These are phyloP conservation scores for Sporothrix humicola DNA, from an alignment of 2,329 filamentous ascomycete species.

Conservation along the genomic window DNA sequence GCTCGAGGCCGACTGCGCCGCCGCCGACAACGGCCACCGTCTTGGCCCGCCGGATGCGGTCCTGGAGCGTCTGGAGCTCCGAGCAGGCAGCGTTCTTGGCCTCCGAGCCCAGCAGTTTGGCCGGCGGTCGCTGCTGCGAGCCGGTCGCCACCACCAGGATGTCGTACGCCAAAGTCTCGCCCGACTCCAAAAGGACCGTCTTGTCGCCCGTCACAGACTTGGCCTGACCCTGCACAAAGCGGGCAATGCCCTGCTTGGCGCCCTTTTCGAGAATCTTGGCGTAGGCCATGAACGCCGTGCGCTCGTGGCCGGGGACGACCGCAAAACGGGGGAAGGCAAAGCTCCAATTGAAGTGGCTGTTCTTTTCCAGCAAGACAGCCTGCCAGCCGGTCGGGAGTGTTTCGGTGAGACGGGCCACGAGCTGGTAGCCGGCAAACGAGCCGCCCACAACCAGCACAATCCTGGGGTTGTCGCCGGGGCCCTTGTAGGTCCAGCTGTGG, in stretches of 20 bases:
- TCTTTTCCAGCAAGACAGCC: conserved; percentile 63
- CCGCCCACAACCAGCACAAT: conserved; percentile 64
- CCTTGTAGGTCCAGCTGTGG: conserved; percentile 35
- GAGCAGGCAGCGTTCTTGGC: conserved; percentile 52
- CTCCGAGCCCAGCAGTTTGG: conserved; percentile 54
- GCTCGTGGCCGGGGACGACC: conserved; percentile 61
- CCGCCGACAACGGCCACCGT: conserved; percentile 61
- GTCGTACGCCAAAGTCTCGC: conserved; percentile 56
- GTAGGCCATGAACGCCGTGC: conserved; percentile 67
- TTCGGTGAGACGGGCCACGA: conserved; percentile 55
- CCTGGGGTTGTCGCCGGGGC: conserved; percentile 39
- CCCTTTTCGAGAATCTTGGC: conserved; percentile 48
- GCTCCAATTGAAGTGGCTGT: conserved; percentile 65
- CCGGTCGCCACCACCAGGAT: conserved; percentile 65
- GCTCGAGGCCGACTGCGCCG: conserved; percentile 66
- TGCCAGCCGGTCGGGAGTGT: conserved; percentile 57
- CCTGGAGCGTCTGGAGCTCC: conserved; percentile 55
- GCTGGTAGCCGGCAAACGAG: conserved; percentile 62
- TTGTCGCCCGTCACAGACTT: not conserved
- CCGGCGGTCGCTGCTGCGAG: conserved; percentile 52
- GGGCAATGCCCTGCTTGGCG: conserved; percentile 44
- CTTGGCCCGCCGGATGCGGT: conserved; percentile 50
- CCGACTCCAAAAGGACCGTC: not conserved
- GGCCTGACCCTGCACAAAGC: conserved; percentile 50
- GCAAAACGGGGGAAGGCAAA: conserved; percentile 66